phyloP scores from a whole-genome alignment of 31 red algal genomes.

The Odonthalia washingtoniensis region DNA sequence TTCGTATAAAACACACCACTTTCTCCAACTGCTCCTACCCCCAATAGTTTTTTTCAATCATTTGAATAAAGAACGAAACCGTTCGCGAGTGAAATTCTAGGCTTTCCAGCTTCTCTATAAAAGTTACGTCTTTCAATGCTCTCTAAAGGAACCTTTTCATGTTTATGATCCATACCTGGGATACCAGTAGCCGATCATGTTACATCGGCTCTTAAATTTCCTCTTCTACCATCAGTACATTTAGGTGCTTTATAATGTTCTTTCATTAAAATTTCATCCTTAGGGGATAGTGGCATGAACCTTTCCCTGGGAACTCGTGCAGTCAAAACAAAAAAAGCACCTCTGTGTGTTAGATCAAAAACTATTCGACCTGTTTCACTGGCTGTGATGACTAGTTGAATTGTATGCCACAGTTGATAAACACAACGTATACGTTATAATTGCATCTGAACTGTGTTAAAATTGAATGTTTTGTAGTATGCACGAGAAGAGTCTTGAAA shows the following conservation, averaged over 20 bases:
- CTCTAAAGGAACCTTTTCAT: constrained; percentile 48
- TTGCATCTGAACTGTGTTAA: constrained; percentile 57
- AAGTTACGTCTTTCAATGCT: not conserved
- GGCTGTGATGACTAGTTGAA: constrained; percentile 45
- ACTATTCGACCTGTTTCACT: constrained; percentile 45
- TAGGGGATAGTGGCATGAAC: constrained; percentile 31
- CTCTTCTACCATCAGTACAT: constrained; percentile 8
- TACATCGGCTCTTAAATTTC: constrained; percentile 47
- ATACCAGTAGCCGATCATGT: constrained; percentile 57
- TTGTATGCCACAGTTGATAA: constrained; percentile 28
- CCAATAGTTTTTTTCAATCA: constrained; percentile 30
- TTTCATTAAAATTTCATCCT: constrained; percentile 46
- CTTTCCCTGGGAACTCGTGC: constrained; percentile 25
- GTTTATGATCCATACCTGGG: not conserved
- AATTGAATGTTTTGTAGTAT: constrained; percentile 9
- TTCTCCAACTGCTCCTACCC: not conserved
- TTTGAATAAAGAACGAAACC: constrained; percentile 35
- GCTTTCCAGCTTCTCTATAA: constrained; percentile 26
- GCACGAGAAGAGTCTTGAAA: constrained; percentile 68
- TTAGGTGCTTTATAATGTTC: not conserved
- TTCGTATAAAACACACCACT: constrained; percentile 75
- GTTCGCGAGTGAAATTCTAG: not conserved
- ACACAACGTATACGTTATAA: constrained; percentile 54
- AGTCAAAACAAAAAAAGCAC: constrained; percentile 56
- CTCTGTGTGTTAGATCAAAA: constrained; percentile 65